Evolutionary conservation across 768 basidiomycete genomes (phyloP).

Genomic region (Termitomyces sp.): DNA sequence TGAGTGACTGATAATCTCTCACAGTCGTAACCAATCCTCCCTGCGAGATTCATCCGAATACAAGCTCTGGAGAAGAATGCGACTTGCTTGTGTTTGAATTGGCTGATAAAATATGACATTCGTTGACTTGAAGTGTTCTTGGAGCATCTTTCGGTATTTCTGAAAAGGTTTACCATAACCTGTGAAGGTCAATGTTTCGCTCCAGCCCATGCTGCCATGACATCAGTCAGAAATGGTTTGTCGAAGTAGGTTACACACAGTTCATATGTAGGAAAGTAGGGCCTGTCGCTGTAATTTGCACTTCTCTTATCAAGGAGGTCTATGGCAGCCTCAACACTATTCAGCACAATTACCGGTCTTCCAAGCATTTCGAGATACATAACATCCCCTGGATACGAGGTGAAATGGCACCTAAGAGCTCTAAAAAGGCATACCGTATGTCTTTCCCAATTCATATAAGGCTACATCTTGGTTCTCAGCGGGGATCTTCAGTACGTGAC

Average conservation of each 20-base stretch:
- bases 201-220: slow-evolving; percentile 10
- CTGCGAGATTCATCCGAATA: neutral
- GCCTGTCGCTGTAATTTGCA: slow-evolving; percentile 29
- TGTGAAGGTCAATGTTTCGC: neutral
- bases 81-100: neutral
- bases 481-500: slow-evolving; percentile 28
- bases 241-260: neutral
- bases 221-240: no score
- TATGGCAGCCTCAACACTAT: slow-evolving; percentile 26
- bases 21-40: neutral
- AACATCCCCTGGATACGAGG: neutral
- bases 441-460: slow-evolving; percentile 25
- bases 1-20: neutral
- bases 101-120: neutral
- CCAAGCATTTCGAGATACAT: slow-evolving; percentile 18
- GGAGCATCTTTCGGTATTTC: neutral
- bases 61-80: slow-evolving; percentile 1
- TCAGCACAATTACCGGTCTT: slow-evolving; percentile 22
- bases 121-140: neutral
- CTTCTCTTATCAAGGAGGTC: slow-evolving; percentile 40
- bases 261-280: slow-evolving; percentile 10
- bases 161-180: slow-evolving; percentile 21
- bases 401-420: neutral
- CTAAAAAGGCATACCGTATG: slow-evolving; percentile 22
- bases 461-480: slow-evolving; percentile 16